phyloP scores from a whole-genome alignment of 2,329 filamentous ascomycete genomes.

The Thielaviopsis euricoi region DNA sequence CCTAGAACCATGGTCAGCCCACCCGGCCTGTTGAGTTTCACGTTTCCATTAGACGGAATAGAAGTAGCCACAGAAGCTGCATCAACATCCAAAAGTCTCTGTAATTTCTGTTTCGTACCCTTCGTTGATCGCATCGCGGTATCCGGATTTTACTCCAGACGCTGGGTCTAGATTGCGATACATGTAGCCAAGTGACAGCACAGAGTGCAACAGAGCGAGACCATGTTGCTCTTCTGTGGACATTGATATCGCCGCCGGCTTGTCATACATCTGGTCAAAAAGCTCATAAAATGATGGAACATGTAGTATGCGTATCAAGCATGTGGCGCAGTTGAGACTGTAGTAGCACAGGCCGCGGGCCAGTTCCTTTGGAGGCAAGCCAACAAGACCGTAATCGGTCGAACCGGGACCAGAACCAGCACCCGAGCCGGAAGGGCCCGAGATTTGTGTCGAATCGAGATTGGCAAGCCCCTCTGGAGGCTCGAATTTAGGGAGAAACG shows the following conservation, averaged over 20 bases:
- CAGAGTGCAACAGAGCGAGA: slow-evolving; percentile 53
- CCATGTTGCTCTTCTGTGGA: slow-evolving; percentile 50
- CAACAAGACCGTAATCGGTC: slow-evolving; percentile 35
- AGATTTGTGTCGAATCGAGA: slow-evolving; percentile 54
- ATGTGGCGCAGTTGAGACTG: slow-evolving; percentile 39
- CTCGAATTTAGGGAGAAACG: slow-evolving; percentile 38
- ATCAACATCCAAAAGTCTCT: too few relatives aligned
- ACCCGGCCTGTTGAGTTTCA: too few relatives aligned
- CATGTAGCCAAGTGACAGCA: slow-evolving; percentile 57
- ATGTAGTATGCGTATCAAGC: slow-evolving; percentile 55
- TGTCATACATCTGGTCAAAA: slow-evolving; percentile 64
- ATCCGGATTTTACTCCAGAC: slow-evolving; percentile 29
- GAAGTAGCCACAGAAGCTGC: too few relatives aligned
- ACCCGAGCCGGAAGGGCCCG: slow-evolving; percentile 39
- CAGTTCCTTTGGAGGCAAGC: slow-evolving; percentile 50
- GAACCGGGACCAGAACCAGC: slow-evolving; percentile 49
- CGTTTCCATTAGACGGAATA: too few relatives aligned
- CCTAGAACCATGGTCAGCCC: slow-evolving; percentile 32
- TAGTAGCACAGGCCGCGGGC: slow-evolving; percentile 38
- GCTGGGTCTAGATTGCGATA: slow-evolving; percentile 44
- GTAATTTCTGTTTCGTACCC: slow-evolving; percentile 34
- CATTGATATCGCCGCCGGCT: slow-evolving; percentile 41
- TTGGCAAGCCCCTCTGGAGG: slow-evolving; percentile 33
- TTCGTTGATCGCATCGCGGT: slow-evolving; percentile 36
- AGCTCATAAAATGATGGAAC: slow-evolving; percentile 64